These are phyloP conservation scores for Tilletia caries DNA, from an alignment of 1,284 basidiomycete species.

Conservation along the genomic window DNA sequence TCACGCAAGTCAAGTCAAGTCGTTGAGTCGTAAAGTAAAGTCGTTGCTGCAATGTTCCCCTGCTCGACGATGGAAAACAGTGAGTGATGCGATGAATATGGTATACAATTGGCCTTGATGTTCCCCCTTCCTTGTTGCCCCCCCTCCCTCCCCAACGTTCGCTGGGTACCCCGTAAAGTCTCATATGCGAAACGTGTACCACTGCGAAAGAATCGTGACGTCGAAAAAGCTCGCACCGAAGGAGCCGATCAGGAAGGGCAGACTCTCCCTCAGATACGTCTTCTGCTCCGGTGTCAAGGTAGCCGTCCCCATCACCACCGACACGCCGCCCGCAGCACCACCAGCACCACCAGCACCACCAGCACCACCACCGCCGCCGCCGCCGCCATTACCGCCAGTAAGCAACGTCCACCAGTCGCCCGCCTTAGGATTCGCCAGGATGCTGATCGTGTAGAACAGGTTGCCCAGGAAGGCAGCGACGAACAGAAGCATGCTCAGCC, in stretches of 20 bases:
- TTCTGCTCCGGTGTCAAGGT: conserved; percentile 1
- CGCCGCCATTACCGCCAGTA: no score
- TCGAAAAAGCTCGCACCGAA: conserved; percentile 51
- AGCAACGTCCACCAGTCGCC: conserved; percentile 2
- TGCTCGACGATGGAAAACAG: no score
- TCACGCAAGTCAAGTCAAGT: no score
- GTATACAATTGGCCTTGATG: neutral
- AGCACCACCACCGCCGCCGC: neutral
- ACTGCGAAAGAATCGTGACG: conserved; percentile 46
- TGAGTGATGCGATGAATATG: no score
- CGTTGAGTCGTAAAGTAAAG: no score
- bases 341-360: conserved; percentile 18
- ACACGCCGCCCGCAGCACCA: no score
- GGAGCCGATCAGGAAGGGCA: conserved; percentile 48
- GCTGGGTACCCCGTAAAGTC: no score
- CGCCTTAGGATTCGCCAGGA: conserved; percentile 39
- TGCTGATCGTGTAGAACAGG: conserved; percentile 41
- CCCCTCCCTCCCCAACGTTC: no score
- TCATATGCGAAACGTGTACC: conserved; percentile 18
- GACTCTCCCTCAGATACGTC: conserved; percentile 39
- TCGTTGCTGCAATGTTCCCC: no score
- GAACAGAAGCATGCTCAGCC: conserved; percentile 48
- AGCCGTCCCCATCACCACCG: no score
- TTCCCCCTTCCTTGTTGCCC: neutral
- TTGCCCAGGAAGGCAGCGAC: conserved; percentile 48